Conservation (phyloP, 192 early-diverging fungal genomes). For the Linnemannia zychae region DNA sequence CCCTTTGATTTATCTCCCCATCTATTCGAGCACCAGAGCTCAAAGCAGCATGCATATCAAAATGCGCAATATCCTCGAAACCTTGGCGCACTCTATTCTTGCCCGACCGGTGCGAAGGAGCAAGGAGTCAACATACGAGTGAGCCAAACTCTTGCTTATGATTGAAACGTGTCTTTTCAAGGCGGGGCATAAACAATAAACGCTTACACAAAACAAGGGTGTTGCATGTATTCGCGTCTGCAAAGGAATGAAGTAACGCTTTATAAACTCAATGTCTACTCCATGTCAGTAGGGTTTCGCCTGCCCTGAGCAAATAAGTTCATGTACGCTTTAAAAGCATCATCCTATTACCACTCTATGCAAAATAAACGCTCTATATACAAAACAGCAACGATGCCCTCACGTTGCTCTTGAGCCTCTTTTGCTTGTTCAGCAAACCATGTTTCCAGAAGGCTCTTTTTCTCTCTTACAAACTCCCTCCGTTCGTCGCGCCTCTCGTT, state of each 20-base stretch:
- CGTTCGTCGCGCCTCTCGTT: too few relatives aligned
- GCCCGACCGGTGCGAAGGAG: neutral
- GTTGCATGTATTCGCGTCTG: neutral
- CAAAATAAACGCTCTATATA: neutral
- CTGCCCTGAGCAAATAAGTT: neutral
- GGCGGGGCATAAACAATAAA: neutral
- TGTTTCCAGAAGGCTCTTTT: too few relatives aligned
- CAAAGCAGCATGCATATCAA: too few relatives aligned
- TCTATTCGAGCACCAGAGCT: too few relatives aligned
- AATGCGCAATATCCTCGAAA: neutral
- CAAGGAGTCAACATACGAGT: neutral
- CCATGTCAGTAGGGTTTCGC: neutral
- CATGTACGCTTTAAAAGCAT: neutral
- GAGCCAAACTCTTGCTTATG: constrained; percentile 2
- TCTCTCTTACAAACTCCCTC: too few relatives aligned
- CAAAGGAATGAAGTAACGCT: neutral
- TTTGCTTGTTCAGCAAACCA: neutral
- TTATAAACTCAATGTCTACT: neutral
- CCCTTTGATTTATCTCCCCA: too few relatives aligned
- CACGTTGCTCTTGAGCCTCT: neutral
- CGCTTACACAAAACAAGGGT: neutral
- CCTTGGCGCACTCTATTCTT: neutral
- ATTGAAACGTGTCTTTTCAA: constrained; percentile 8
- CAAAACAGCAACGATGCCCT: neutral
- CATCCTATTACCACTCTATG: neutral